Conservation (phyloP, 2,329 filamentous ascomycete species). For the Teratosphaeria zuluensis region DNA sequence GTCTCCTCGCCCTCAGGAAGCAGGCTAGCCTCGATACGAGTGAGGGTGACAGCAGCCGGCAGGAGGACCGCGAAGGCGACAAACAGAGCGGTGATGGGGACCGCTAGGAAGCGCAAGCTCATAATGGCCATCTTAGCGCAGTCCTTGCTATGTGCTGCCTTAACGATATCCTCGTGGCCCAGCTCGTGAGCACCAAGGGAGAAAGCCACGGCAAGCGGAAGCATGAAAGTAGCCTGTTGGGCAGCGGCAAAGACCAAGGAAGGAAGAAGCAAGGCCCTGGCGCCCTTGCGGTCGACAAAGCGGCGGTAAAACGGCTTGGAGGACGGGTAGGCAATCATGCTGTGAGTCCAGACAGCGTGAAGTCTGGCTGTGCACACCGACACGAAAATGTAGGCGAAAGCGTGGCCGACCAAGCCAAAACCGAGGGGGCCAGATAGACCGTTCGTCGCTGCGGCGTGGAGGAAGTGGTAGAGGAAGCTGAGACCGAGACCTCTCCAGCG, state of each 20-base stretch:
- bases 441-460: constrained; percentile 19
- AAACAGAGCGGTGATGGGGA: constrained; percentile 31
- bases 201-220: constrained; percentile 42
- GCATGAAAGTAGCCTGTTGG: constrained; percentile 38
- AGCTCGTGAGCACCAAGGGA: constrained; percentile 33
- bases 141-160: constrained; percentile 13
- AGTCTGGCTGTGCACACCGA: constrained; percentile 57
- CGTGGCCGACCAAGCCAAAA: constrained; percentile 33
- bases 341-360: constrained; percentile 73
- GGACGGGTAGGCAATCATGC: constrained; percentile 65
- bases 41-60: constrained; percentile 65
- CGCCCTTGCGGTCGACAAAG: constrained; percentile 56
- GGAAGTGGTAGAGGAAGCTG: constrained; percentile 25
- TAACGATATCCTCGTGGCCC: constrained; percentile 14
- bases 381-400: constrained; percentile 47
- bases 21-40: constrained; percentile 79
- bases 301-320: constrained; percentile 55
- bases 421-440: constrained; percentile 30
- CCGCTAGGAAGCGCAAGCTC: constrained; percentile 34
- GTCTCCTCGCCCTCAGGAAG: constrained; percentile 72
- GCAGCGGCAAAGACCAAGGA: constrained; percentile 53
- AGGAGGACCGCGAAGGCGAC: constrained; percentile 62
- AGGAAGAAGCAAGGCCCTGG: constrained; percentile 60
- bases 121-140: constrained; percentile 19
- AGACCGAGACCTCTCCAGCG: constrained; percentile 27